phyloP scores from a whole-genome alignment of 257 asterid species.

The Solanum chmielewskii region DNA sequence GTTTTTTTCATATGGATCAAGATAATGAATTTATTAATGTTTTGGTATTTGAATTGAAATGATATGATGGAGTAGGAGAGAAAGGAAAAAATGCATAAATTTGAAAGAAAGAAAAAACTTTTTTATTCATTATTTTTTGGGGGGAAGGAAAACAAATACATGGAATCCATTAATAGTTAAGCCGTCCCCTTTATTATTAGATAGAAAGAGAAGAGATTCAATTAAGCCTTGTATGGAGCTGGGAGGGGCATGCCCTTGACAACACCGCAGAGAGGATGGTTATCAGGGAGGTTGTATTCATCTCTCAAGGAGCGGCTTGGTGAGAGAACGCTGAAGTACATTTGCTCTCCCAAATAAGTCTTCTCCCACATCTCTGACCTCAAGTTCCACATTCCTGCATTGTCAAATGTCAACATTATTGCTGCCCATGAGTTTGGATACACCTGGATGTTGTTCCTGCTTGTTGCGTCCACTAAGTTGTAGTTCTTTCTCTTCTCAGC shows the following conservation, averaged over 20 bases:
- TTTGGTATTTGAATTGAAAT: not conserved
- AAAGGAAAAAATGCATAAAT: not conserved
- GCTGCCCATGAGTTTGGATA: constrained; percentile 56
- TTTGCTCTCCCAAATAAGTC: constrained; percentile 37
- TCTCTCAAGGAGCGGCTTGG: constrained; percentile 29
- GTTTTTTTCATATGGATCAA: not conserved
- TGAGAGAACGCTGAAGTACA: constrained; percentile 37
- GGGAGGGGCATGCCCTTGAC: constrained; percentile 27
- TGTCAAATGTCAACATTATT: constrained; percentile 32
- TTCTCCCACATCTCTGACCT: constrained; percentile 47
- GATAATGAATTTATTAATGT: not conserved
- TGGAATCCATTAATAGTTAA: not conserved
- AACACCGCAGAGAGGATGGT: constrained; percentile 26
- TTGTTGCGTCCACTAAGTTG: constrained; percentile 5
- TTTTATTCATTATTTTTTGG: not conserved
- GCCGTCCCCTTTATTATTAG: not conserved
- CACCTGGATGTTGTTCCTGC: constrained; percentile 50
- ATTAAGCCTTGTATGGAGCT: constrained; percentile 12
- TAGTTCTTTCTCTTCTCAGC: constrained; percentile 48
- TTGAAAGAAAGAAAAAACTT: not conserved
- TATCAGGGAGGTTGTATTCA: constrained; percentile 29
- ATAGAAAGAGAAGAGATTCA: not conserved
- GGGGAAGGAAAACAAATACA: not conserved
- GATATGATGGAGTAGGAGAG: not conserved
- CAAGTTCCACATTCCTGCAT: constrained; percentile 49